These are phyloP conservation scores for Austropuccinia psidii DNA, from an alignment of 1,284 basidiomycete species.

Conservation along the genomic window DNA sequence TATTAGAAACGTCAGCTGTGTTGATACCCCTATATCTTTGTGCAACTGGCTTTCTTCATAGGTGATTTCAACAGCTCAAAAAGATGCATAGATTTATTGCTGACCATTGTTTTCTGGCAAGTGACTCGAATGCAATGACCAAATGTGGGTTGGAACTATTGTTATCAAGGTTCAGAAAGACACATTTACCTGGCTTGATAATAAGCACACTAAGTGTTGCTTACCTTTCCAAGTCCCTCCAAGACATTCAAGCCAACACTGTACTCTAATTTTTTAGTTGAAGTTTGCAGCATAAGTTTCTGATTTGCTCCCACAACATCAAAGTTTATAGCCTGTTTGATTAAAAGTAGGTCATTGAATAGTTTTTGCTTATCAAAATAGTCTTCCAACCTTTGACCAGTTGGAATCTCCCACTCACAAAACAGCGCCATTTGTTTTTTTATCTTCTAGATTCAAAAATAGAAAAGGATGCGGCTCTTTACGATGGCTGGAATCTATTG, in stretches of 20 bases:
- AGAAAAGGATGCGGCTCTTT: slow-evolving; percentile 51
- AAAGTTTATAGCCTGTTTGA: slow-evolving; percentile 63
- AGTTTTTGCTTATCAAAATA: slow-evolving; percentile 5
- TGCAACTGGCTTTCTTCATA: no score
- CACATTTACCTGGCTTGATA: slow-evolving; percentile 32
- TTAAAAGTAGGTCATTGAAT: background rate
- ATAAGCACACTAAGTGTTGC: background rate
- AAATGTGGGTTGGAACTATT: slow-evolving; percentile 33
- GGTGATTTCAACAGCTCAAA: no score
- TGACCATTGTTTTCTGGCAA: slow-evolving; percentile 31
- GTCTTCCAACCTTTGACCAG: slow-evolving; percentile 71
- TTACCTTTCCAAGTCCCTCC: slow-evolving; percentile 57
- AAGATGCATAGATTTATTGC: no score
- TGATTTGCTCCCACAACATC: slow-evolving; percentile 88
- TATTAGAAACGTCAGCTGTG: no score
- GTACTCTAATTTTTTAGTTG: slow-evolving; percentile 65
- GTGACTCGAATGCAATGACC: slow-evolving; percentile 30
- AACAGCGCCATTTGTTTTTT: slow-evolving; percentile 73
- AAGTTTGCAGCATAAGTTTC: slow-evolving; percentile 66
- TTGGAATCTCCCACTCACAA: slow-evolving; percentile 76
- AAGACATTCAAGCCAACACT: slow-evolving; percentile 85
- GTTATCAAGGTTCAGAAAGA: slow-evolving; percentile 25
- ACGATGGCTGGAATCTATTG: slow-evolving; percentile 51
- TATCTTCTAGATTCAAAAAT: slow-evolving; percentile 70
- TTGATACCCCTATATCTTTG: no score